Base-by-base conservation (phyloP, 192 early-diverging fungal species). In the Mortierella claussenii region DNA sequence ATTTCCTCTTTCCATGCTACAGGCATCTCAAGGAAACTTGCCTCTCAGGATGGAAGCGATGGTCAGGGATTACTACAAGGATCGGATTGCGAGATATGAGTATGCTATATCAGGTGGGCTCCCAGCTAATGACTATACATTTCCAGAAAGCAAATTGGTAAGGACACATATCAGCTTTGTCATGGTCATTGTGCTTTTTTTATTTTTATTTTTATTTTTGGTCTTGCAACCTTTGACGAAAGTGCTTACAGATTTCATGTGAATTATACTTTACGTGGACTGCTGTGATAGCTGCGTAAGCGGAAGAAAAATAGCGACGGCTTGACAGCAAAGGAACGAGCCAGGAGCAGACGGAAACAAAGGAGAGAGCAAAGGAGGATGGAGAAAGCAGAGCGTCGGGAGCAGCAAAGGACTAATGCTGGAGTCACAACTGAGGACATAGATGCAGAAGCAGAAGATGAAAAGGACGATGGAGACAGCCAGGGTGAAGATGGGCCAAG, bases 1-100 rank as follows among this genome's bases (percentile, higher is more conserved):
- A 1, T 69, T 69, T 12, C 40, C 56, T 8, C 26, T 54, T 3
- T 69, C 67, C 0, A 60, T 69, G 57, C 50, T 69, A 1, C 67
- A 69, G 26, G 46, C 67, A 11, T 60, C 67, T 1, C 27, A n/a
- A 13, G 18, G 31, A 15, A 40, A 59, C 20, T 49, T 60, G 10
- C 30, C 50, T 15, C 1, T 33, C 7, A 15, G 27, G 9, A 44
- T 59, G 17, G 67, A 69, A 23, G 36, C 59, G n/a, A 20, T 60
- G 3, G 30, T 42, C 12, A 23, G 50, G 27, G 26, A 46, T 3
- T 60, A 60, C 27, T 20, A 43, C 30, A 53, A 23, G 24, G 31
- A 52, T 36, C 47, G 67, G 8, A 23, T 60, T n/a, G 20, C 15
- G 30, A 47, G 56, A 15, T 60, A 42, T 18, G 50, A 60, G 24